phyloP scores from a whole-genome alignment of 169 alveolate genomes.

The Plasmodium relictum region DNA sequence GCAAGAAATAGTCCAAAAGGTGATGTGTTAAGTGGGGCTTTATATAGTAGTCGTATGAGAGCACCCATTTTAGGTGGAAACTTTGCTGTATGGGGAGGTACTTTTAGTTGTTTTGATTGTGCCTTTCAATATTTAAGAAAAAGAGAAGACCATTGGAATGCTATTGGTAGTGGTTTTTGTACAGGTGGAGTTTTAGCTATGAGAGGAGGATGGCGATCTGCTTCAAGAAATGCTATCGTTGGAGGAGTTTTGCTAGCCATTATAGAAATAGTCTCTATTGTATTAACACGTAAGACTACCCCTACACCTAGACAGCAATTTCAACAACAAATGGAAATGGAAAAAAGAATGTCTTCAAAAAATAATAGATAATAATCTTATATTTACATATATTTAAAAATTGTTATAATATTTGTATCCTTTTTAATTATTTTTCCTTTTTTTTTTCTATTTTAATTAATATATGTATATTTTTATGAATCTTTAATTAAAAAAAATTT shows the following conservation, averaged over 20 bases:
- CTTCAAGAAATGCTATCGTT: slow-evolving; percentile 92
- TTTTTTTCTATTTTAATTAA: slow-evolving; percentile 23
- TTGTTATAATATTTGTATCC: slow-evolving; percentile 31
- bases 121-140: slow-evolving; percentile 92
- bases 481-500: too few relatives aligned
- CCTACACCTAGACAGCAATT: slow-evolving; percentile 92
- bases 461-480: slow-evolving; percentile 13
- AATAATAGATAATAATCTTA: slow-evolving; percentile 28
- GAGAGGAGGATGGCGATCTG: slow-evolving; percentile 91
- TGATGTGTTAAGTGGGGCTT: slow-evolving; percentile 92
- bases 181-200: slow-evolving; percentile 96
- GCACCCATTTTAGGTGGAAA: slow-evolving; percentile 96
- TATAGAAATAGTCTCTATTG: slow-evolving; percentile 92
- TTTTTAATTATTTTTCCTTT: not conserved
- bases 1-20: slow-evolving; percentile 94
- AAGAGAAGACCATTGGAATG: slow-evolving; percentile 96
- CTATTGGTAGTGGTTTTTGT: slow-evolving; percentile 94
- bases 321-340: slow-evolving; percentile 88
- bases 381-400: slow-evolving; percentile 1
- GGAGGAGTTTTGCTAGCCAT: slow-evolving; percentile 93
- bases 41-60: slow-evolving; percentile 92
- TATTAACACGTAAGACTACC: slow-evolving; percentile 85
- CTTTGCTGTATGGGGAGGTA: slow-evolving; percentile 98
- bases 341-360: slow-evolving; percentile 78
- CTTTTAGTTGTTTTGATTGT: slow-evolving; percentile 95